phyloP scores from a whole-genome alignment of 2,329 filamentous ascomycete genomes.

The Thielaviopsis euricoi region DNA sequence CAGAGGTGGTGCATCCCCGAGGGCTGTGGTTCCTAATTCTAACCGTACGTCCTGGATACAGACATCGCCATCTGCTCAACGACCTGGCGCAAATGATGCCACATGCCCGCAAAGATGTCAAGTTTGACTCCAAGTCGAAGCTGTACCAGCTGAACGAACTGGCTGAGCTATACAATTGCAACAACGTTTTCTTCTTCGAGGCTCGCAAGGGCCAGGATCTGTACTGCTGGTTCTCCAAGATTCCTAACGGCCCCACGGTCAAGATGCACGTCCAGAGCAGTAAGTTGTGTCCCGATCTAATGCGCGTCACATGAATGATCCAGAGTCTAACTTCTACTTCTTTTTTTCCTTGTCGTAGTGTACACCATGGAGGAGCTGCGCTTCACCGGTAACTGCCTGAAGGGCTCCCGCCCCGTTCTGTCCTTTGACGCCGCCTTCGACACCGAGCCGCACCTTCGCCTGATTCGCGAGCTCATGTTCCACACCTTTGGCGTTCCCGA shows the following conservation, averaged over 20 bases:
- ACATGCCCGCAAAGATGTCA: slow-evolving; percentile 84
- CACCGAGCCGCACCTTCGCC: slow-evolving; percentile 56
- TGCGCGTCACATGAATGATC: neutral
- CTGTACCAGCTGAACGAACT: slow-evolving; percentile 65
- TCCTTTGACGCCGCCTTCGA: slow-evolving; percentile 86
- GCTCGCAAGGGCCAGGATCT: slow-evolving; percentile 87
- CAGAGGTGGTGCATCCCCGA: slow-evolving; percentile 11
- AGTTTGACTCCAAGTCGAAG: slow-evolving; percentile 92
- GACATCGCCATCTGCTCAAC: slow-evolving; percentile 83
- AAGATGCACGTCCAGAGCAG: slow-evolving; percentile 65
- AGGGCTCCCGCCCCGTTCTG: slow-evolving; percentile 78
- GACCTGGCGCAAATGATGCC: slow-evolving; percentile 81
- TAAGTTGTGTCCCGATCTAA: slow-evolving; percentile 21
- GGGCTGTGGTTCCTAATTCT: neutral
- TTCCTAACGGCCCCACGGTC: slow-evolving; percentile 50
- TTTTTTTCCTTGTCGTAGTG: slow-evolving; percentile 28
- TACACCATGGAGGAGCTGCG: slow-evolving; percentile 96
- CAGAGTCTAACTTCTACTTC: neutral
- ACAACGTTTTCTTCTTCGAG: slow-evolving; percentile 90
- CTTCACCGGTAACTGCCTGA: slow-evolving; percentile 92
- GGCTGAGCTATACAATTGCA: slow-evolving; percentile 71
- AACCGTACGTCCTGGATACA: slow-evolving; percentile 20
- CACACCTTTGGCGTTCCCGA: slow-evolving; percentile 89
- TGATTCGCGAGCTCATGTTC: slow-evolving; percentile 79
- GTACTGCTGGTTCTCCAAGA: slow-evolving; percentile 84